Percentiles rank a stretch among this genome's conserved stretches.
Evolutionary conservation across 495 filamentous ascomycete species (phyloP).

Genomic region (Astrothelium subdiscretum): DNA sequence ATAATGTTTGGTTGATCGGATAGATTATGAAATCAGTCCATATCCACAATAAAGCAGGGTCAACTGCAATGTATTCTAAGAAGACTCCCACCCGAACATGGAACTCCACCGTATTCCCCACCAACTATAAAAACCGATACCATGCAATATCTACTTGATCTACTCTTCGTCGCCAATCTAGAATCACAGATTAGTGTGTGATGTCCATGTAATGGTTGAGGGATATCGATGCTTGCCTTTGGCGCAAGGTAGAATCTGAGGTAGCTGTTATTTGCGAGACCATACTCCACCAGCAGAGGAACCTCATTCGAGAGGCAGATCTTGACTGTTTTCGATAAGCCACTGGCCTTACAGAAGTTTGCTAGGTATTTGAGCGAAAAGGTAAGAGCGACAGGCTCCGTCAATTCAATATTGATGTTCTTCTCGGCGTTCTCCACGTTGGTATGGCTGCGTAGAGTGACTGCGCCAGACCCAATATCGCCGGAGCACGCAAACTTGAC

Average conservation of each 20-base stretch:
- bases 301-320: slow-evolving; percentile 93
- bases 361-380: slow-evolving; percentile 99
- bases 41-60: not conserved
- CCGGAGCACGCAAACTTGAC: slow-evolving; percentile 90
- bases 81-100: not conserved
- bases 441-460: slow-evolving; percentile 79
- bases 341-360: slow-evolving; percentile 98
- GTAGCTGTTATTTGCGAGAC: slow-evolving; percentile 68
- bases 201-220: not conserved
- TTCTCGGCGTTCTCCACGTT: slow-evolving; percentile 83
- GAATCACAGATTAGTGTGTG: slow-evolving; percentile 9
- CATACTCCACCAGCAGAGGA: slow-evolving; percentile 89
- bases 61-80: not conserved
- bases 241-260: slow-evolving; percentile 95
- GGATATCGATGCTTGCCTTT: slow-evolving; percentile 51
- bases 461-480: slow-evolving; percentile 90
- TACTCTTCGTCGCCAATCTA: slow-evolving; percentile 92
- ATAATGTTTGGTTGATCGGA: not conserved
- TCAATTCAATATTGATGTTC: slow-evolving; percentile 79
- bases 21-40: not conserved
- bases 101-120: not conserved
- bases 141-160: slow-evolving; percentile 20
- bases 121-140: too few species aligned
- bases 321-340: slow-evolving; percentile 69
- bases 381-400: slow-evolving; percentile 86